Percentiles rank a stretch among this genome's conserved stretches.
phyloP scores from a whole-genome alignment of 169 alveolate species.

The Eimeria mitis region DNA sequence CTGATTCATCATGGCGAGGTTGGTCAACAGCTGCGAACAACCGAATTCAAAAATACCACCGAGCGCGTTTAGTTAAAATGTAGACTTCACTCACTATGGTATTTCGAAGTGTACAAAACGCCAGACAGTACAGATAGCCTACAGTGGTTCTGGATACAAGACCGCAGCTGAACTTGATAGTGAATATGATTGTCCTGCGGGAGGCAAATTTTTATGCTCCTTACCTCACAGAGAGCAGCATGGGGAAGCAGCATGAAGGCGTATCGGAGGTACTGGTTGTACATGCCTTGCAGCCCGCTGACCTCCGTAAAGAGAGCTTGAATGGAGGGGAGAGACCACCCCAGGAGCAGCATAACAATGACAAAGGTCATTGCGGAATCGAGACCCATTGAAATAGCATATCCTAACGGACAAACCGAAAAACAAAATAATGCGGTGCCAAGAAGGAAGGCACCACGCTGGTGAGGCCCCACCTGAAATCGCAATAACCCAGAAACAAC shows the following conservation, averaged over 20 bases:
- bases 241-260: slow-evolving; percentile 50
- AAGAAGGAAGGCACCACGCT: slow-evolving; percentile 54
- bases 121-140: neutral
- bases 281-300: slow-evolving; percentile 58
- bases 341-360: slow-evolving; percentile 61
- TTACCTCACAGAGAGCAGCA: slow-evolving; percentile 57
- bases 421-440: slow-evolving; percentile 46
- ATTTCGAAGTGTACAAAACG: neutral
- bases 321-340: slow-evolving; percentile 67
- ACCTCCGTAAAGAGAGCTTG: slow-evolving; percentile 64
- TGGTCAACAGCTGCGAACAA: slow-evolving; percentile 15
- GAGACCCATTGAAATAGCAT: slow-evolving; percentile 60
- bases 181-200: neutral
- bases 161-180: neutral
- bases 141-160: neutral
- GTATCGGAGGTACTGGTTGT: slow-evolving; percentile 45
- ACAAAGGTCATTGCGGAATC: slow-evolving; percentile 67
- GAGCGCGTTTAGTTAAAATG: neutral
- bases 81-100: neutral
- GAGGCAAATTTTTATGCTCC: neutral
- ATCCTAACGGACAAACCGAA: slow-evolving; percentile 60
- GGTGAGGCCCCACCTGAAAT: slow-evolving; percentile 61
- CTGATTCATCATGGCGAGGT: slow-evolving; percentile 52
- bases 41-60: neutral
- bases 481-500: neutral